Conservation (phyloP, 768 basidiomycete genomes). For the Tricholoma saponaceum region DNA sequence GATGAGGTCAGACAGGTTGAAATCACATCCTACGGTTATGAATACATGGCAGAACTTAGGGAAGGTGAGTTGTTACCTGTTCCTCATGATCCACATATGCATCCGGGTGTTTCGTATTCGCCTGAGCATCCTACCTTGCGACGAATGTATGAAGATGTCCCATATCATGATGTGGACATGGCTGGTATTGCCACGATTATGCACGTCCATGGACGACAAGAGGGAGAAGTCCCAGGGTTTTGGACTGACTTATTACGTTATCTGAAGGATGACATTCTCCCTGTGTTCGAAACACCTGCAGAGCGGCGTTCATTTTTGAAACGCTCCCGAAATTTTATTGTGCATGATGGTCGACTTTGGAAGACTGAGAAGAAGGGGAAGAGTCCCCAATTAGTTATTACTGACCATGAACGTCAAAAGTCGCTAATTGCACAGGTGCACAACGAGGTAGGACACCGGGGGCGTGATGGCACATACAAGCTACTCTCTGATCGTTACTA, state of each 20-base stretch:
- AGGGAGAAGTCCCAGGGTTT: conserved; percentile 2
- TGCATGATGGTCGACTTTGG: conserved; percentile 17
- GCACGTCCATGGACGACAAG: conserved; percentile 7
- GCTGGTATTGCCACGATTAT: background rate
- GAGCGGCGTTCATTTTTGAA: background rate
- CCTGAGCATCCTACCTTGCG: background rate
- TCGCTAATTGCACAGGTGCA: conserved; percentile 22
- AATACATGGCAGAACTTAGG: conserved; percentile 14
- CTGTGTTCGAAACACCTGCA: background rate
- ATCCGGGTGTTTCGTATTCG: background rate
- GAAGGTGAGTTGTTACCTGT: background rate
- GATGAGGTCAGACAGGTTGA: conserved; percentile 21
- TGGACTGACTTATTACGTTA: conserved; percentile 11
- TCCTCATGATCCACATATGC: background rate
- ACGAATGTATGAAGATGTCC: background rate
- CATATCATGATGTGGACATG: too few species aligned
- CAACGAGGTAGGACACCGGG: conserved; percentile 23
- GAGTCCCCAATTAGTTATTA: conserved; percentile 22
- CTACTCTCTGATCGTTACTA: conserved; percentile 20
- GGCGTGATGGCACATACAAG: conserved; percentile 19
- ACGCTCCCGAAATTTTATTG: conserved; percentile 11
- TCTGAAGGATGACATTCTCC: background rate
- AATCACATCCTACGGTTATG: conserved; percentile 15
- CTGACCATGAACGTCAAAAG: conserved; percentile 2
- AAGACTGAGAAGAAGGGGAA: conserved; percentile 6